Evolutionary conservation across 2,329 filamentous ascomycete species (phyloP).

Genomic region (Epichloe aotearoae): DNA sequence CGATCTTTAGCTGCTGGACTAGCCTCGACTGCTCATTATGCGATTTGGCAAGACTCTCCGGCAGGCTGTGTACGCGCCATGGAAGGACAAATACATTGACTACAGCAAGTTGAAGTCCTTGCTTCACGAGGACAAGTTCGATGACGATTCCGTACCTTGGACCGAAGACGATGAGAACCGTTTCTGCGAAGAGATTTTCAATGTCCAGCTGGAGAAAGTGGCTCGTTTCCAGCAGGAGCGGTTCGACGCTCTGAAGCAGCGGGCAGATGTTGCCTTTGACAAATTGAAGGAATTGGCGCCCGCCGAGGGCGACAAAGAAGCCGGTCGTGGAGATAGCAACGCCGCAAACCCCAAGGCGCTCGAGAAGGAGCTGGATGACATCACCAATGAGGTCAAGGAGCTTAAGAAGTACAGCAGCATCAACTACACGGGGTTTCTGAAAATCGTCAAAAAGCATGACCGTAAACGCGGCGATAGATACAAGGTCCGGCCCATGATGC

Average conservation of each 20-base stretch:
- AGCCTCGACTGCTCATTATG: constrained; percentile 40
- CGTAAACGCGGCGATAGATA: constrained; percentile 79
- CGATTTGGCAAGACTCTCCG: constrained; percentile 85
- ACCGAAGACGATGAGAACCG: constrained; percentile 86
- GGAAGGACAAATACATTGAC: constrained; percentile 91
- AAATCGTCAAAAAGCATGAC: constrained; percentile 98
- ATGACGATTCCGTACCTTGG: constrained; percentile 57
- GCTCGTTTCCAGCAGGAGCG: constrained; percentile 75
- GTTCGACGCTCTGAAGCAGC: constrained; percentile 43
- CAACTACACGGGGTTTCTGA: constrained; percentile 96
- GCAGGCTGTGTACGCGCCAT: constrained; percentile 68
- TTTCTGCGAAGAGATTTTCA: constrained; percentile 92
- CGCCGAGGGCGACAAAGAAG: constrained; percentile 20
- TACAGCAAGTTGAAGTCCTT: constrained; percentile 87
- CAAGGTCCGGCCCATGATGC: constrained; percentile 80
- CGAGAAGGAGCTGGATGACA: constrained; percentile 66
- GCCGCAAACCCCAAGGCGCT: constrained; percentile 52
- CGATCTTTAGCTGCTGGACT: neutral
- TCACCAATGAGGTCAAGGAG: constrained; percentile 84
- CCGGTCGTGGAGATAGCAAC: constrained; percentile 31
- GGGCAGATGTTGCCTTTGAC: constrained; percentile 44
- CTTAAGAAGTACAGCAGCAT: constrained; percentile 90
- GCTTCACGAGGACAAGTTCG: constrained; percentile 58
- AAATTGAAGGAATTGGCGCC: constrained; percentile 70
- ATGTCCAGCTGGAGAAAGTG: constrained; percentile 90